Evolutionary conservation across 352 stramenopile genomes (phyloP).

Genomic region (Elongisporangium anandrum): DNA sequence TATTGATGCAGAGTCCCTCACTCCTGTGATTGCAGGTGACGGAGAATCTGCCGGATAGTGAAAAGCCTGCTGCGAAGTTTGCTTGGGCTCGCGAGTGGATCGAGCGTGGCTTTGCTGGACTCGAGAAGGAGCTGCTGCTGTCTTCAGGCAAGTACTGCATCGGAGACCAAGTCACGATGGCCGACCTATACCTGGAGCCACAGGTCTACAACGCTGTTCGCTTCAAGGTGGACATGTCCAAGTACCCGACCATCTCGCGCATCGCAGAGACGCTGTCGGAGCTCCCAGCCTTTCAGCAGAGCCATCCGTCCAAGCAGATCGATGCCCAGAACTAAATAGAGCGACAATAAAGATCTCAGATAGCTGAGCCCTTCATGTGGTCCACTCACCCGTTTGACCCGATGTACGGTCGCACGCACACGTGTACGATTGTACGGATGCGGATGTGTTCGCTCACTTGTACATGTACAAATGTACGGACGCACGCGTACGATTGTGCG

Average conservation of each 20-base stretch:
- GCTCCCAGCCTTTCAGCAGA: conserved; percentile 77
- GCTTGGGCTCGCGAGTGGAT: conserved; percentile 70
- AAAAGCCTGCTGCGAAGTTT: conserved; percentile 36
- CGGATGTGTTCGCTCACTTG: neutral
- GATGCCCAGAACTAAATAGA: conserved; percentile 36
- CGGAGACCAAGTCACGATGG: conserved; percentile 80
- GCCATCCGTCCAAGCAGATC: conserved; percentile 78
- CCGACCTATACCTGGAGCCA: conserved; percentile 87
- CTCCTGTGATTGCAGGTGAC: conserved; percentile 12
- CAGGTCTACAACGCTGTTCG: conserved; percentile 92
- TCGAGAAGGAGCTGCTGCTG: conserved; percentile 69
- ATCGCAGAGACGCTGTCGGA: conserved; percentile 63
- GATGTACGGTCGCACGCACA: neutral
- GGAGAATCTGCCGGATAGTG: conserved; percentile 41
- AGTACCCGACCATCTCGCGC: conserved; percentile 83
- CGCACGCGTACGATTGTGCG: neutral
- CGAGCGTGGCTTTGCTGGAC: conserved; percentile 69
- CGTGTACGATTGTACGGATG: neutral
- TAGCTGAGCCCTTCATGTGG: neutral
- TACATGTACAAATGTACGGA: neutral
- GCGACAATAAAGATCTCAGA: too few relatives aligned
- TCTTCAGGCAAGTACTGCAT: conserved; percentile 66
- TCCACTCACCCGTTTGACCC: neutral
- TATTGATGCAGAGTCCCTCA: conserved; percentile 6
- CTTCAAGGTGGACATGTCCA: conserved; percentile 85